These are phyloP conservation scores for Rhodotorula sp. DNA, from an alignment of 1,284 basidiomycete species.

Conservation along the genomic window DNA sequence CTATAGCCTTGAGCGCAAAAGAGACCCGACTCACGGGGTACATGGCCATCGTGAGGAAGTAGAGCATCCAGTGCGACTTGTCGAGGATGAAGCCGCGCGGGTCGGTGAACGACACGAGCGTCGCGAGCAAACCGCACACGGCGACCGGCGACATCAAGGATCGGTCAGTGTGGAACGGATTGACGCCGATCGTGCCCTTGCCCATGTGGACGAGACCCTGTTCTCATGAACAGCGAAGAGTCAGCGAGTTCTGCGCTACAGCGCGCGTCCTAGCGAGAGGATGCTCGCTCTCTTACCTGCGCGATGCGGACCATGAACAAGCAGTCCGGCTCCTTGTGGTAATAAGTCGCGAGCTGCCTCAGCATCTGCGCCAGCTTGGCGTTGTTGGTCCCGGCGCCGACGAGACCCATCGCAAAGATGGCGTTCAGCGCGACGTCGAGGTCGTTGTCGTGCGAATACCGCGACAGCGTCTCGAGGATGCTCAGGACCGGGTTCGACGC, in stretches of 20 bases:
- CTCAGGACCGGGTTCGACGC: slow-evolving; percentile 95
- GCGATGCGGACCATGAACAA: slow-evolving; percentile 95
- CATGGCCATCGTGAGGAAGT: slow-evolving; percentile 92
- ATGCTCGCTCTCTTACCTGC: slow-evolving; percentile 54
- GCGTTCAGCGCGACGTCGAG: slow-evolving; percentile 93
- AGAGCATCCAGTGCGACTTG: slow-evolving; percentile 98
- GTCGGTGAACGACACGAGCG: slow-evolving; percentile 88
- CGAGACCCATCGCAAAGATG: slow-evolving; percentile 97
- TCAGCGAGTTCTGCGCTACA: too few species aligned
- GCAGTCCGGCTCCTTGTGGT: slow-evolving; percentile 95
- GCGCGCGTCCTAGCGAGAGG: too few species aligned
- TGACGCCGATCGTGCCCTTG: slow-evolving; percentile 97
- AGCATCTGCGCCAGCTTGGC: slow-evolving; percentile 97
- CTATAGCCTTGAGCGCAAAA: too few species aligned
- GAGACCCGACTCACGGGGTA: slow-evolving; percentile 60
- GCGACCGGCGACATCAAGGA: slow-evolving; percentile 85
- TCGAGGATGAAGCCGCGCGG: slow-evolving; percentile 90
- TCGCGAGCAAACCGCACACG: slow-evolving; percentile 85
- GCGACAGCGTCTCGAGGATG: slow-evolving; percentile 96
- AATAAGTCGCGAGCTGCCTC: slow-evolving; percentile 92
- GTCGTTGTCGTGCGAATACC: slow-evolving; percentile 99
- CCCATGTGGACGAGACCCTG: slow-evolving; percentile 94
- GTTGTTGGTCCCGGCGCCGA: slow-evolving; percentile 98
- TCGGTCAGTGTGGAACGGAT: slow-evolving; percentile 94
- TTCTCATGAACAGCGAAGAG: too few species aligned